phyloP scores from a whole-genome alignment of 2,329 filamentous ascomycete species.

The Coleophoma eucalyptorum region DNA sequence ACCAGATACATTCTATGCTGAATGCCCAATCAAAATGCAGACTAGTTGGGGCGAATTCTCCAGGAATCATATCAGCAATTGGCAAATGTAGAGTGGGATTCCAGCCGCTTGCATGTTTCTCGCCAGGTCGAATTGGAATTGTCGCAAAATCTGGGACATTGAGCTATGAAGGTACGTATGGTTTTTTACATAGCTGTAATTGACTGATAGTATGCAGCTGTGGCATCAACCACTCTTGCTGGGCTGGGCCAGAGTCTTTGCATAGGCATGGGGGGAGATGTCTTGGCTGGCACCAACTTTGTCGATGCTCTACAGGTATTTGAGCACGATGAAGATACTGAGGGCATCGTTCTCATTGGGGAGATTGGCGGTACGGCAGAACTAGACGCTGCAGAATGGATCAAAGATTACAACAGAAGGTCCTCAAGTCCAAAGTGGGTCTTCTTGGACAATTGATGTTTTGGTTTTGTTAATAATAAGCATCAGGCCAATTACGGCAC shows the following conservation, averaged over 20 bases:
- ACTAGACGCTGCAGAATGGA: slow-evolving; percentile 69
- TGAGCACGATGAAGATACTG: slow-evolving; percentile 60
- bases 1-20: slow-evolving; percentile 63
- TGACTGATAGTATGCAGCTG: slow-evolving; percentile 37
- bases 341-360: slow-evolving; percentile 64
- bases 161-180: slow-evolving; percentile 55
- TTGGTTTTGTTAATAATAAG: background rate
- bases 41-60: slow-evolving; percentile 69
- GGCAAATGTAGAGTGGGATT: slow-evolving; percentile 71
- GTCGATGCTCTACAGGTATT: slow-evolving; percentile 66
- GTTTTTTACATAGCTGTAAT: background rate
- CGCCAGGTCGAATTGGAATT: slow-evolving; percentile 64
- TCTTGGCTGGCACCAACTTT: slow-evolving; percentile 70
- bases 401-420: slow-evolving; percentile 58
- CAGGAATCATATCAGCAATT: slow-evolving; percentile 70
- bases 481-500: slow-evolving; percentile 61
- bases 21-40: slow-evolving; percentile 65
- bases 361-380: slow-evolving; percentile 66
- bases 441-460: too few species aligned
- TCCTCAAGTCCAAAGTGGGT: slow-evolving; percentile 59
- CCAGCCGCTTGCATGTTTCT: slow-evolving; percentile 71
- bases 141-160: slow-evolving; percentile 72
- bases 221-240: slow-evolving; percentile 65
- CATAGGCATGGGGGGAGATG: slow-evolving; percentile 71
- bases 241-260: slow-evolving; percentile 70